Base-by-base conservation (phyloP, 2,329 filamentous ascomycete genomes). In the Aspergillus sp. region DNA sequence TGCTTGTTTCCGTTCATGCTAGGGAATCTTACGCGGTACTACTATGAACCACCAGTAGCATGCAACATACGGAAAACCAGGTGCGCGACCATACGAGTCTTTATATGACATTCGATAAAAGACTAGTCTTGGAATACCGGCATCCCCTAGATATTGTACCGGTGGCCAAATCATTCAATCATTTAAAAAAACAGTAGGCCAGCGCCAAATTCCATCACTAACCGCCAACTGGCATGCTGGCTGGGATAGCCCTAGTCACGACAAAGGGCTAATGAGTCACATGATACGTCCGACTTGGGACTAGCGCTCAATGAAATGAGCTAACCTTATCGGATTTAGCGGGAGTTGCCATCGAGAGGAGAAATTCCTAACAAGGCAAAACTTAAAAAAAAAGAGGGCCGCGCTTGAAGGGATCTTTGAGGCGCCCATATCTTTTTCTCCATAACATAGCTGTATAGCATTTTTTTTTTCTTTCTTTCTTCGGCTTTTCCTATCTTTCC, bases 361-460 rank as follows among this genome's bases (percentile, higher is more conserved):
- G 65, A 68, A 72, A 73, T 73, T 71, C 69, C 67, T 64, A 65
- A 65, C 61, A 58, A 58, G 59, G 67, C 57, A 59, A 70, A 67
- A 65, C 59, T 63, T 55, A 57, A 59, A 63, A 67, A 72, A 72
- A 70, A 71, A 73, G 71, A 70, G 55, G 41, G 55, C 53, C 57
- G 39, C 55, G 56, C 47, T 70, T 55, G 61, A 58, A 65, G 61
- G 54, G 58, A 61, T 65, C 60, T 60, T 55, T 21, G 58, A 60
- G 62, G 64, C 30, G 61, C 25, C 58, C 61, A 61, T 63, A 56
- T 47, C 28, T 48, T 55, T 55, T 54, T 59, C 52, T 58, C 51
- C 55, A 43, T 53, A 50, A 50, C 47, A 56, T 47, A 52, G 13
- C 48, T 28, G 38, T 45, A 21, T 55, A 47, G n/a, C 45, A n/a